Base-by-base conservation (phyloP, 225 moss, liverwort and hornwort species). In the Polytrichum formosum region DNA sequence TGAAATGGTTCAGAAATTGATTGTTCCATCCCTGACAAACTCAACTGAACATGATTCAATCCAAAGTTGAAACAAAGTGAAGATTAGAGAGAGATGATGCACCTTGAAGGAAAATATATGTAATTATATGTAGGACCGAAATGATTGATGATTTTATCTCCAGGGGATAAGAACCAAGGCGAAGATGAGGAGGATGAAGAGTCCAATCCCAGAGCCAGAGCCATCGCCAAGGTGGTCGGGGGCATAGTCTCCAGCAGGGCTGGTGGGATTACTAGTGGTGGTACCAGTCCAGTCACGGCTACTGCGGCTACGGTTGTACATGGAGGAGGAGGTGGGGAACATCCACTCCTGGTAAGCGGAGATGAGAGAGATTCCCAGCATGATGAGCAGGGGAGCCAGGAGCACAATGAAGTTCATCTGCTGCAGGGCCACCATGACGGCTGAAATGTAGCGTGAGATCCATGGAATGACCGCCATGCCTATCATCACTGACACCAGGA, bases 101-200 rank as follows among this genome's bases (percentile, higher is more conserved):
- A 46, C 46, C 46, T 46, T 46, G 16, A 46, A 16, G 16, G 13
- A 1, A 46, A 30, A 30, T 1, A 30, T 30, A 30, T 30, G 30
- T 30, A 30, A 46, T 9, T 35, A 9, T 13, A 4, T 46, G 46
- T 13, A 16, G 3, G 13, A 46, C 46, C 13, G 46, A 3, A 46
- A 46, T 46, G 46, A 16, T 46, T 46, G 46, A 46, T 18, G 46
- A 46, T 22, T 59, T 85, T 72, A 82, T 65, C 75, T 25, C 86
- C 86, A 86, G 0, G 80, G 80, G 37, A 83, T 78, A 65, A 86
- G 37, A 5, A 86, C 75, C 75, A 86, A 71, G 0, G 82, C 82
- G 13, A 83, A 77, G 22, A 75, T 83, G 0, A 86, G 80, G n/a
- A 86, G 75, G 0, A 83, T 58, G 23, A 86, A 86, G 0, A 86